A percentile compares a stretch with the other conserved stretches of the same genome.
Conservation (phyloP, 495 filamentous ascomycete genomes). For the Neurospora hispaniola region DNA sequence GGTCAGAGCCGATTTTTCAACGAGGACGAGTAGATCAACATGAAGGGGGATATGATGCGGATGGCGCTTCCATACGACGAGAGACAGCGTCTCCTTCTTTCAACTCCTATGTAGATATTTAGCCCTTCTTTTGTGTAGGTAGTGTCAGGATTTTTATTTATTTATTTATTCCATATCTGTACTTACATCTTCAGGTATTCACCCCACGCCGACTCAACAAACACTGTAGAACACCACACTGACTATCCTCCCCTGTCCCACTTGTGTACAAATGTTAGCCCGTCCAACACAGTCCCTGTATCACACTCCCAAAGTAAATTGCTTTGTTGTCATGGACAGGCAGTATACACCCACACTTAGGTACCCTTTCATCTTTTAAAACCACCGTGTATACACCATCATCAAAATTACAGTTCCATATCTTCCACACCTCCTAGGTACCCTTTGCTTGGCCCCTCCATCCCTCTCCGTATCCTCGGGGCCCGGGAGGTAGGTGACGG, state of each 20-base stretch:
- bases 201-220: neutral
- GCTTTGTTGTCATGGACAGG: neutral
- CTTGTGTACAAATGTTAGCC: neutral
- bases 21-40: too few species aligned
- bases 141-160: neutral
- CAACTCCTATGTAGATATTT: neutral
- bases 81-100: neutral
- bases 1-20: too few species aligned
- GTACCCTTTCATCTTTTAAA: neutral
- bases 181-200: neutral
- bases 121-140: neutral
- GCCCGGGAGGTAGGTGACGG: neutral
- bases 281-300: neutral
- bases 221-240: neutral
- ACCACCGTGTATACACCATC: neutral
- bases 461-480: neutral
- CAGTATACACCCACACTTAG: neutral
- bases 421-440: too few species aligned
- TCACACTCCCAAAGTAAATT: neutral
- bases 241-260: neutral
- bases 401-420: too few species aligned
- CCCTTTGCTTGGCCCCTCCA: neutral
- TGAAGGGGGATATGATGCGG: too few species aligned
- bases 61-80: neutral
- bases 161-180: neutral